Percentiles rank a stretch among this genome's conserved stretches.
Conservation (phyloP, 768 basidiomycete species). For the Kwoniella sp. region DNA sequence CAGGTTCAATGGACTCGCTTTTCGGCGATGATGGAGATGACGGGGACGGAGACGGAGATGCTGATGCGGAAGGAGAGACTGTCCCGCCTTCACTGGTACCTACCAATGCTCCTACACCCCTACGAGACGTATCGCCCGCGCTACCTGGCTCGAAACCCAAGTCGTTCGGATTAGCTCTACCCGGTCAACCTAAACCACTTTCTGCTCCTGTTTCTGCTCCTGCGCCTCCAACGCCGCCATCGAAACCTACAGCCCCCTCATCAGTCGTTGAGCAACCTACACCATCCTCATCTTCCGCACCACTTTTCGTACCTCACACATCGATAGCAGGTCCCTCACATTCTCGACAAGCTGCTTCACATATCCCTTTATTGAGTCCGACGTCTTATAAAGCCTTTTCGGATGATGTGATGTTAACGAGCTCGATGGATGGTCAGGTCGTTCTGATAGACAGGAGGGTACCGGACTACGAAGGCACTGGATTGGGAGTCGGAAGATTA, state of each 20-base stretch:
- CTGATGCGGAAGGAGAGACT: constrained; percentile 64
- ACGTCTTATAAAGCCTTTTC: constrained; percentile 68
- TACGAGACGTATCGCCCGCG: constrained; percentile 14
- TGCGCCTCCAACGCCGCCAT: constrained; percentile 2
- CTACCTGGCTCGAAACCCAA: neutral
- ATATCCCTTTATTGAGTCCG: constrained; percentile 62
- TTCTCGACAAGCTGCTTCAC: constrained; percentile 23
- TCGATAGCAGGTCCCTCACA: constrained; percentile 19
- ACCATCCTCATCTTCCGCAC: constrained; percentile 29
- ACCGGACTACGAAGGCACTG: constrained; percentile 57
- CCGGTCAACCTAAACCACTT: constrained; percentile 23
- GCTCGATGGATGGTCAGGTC: constrained; percentile 87
- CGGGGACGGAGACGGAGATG: constrained; percentile 61
- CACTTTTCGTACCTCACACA: constrained; percentile 29
- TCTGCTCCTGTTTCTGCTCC: constrained; percentile 6
- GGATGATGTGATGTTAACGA: constrained; percentile 80
- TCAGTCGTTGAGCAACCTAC: constrained; percentile 20
- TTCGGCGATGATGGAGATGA: constrained; percentile 62
- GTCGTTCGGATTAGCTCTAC: constrained; percentile 24
- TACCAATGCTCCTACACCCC: constrained; percentile 22
- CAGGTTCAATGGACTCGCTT: constrained; percentile 75
- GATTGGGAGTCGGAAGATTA: constrained; percentile 74
- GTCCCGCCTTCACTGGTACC: constrained; percentile 29
- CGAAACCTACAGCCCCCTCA: neutral
- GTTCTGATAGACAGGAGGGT: constrained; percentile 86